A percentile compares a stretch with the other conserved stretches of the same genome.
phyloP scores from a whole-genome alignment of 768 basidiomycete genomes.

The Brasilioporus rufonigricans region DNA sequence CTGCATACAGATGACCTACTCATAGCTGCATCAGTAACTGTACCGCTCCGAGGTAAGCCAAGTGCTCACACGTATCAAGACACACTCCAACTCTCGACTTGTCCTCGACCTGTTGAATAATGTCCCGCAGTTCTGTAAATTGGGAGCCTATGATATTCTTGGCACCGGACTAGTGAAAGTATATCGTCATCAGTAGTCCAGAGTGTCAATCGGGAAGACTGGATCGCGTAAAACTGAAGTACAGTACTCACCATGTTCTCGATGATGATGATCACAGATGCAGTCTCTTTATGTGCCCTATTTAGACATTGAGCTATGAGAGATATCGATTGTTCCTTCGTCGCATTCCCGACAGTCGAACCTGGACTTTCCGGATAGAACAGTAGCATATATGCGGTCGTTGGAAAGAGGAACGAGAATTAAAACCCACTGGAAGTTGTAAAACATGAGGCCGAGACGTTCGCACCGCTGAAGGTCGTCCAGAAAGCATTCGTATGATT shows the following conservation, averaged over 20 bases:
- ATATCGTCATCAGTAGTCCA: not conserved
- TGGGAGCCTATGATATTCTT: conserved; percentile 75
- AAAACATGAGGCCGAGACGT: conserved; percentile 65
- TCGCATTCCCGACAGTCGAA: conserved; percentile 72
- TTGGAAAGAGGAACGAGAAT: not conserved
- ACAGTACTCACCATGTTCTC: conserved; percentile 73
- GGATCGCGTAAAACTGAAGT: not conserved
- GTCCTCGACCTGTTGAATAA: conserved; percentile 69
- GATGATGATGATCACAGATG: conserved; percentile 58
- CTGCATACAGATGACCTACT: conserved; percentile 74
- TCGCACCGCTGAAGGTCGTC: conserved; percentile 83
- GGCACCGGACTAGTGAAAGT: conserved; percentile 58
- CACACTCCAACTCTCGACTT: conserved; percentile 79
- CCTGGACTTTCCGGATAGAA: conserved; percentile 55
- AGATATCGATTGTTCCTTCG: conserved; percentile 56
- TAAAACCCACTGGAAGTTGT: conserved; percentile 79
- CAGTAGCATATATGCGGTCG: not conserved
- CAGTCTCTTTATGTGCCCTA: conserved; percentile 62
- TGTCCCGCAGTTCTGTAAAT: conserved; percentile 63
- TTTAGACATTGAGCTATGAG: conserved; percentile 74
- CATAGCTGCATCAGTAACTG: not conserved
- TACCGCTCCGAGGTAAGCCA: not conserved
- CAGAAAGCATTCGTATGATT: conserved; percentile 75
- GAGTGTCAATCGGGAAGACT: not conserved
- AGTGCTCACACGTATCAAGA: conserved; percentile 74